Percentiles rank a stretch among this genome's conserved stretches.
phyloP scores from a whole-genome alignment of 257 asterid genomes.

The Gynochthodes officinalis region DNA sequence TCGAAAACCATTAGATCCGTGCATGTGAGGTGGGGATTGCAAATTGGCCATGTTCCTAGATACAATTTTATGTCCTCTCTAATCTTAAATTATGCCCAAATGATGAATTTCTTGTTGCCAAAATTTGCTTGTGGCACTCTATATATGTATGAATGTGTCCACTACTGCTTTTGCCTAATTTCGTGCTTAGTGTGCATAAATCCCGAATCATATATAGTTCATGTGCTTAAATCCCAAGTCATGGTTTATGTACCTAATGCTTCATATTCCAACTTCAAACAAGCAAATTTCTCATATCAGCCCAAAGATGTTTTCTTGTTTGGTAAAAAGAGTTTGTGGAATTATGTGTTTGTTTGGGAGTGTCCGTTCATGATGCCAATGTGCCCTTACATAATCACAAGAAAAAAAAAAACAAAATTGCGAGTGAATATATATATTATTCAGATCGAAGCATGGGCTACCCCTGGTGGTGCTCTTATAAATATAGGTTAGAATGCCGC shows the following conservation, averaged over 20 bases:
- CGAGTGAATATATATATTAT: too few relatives aligned
- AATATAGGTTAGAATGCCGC: too few relatives aligned
- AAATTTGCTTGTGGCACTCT: too few relatives aligned
- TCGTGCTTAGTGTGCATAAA: neutral
- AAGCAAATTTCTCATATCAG: neutral
- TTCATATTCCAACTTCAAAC: constrained; percentile 1
- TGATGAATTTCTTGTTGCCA: neutral
- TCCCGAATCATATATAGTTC: too few relatives aligned
- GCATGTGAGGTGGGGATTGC: constrained; percentile 29
- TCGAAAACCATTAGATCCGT: constrained; percentile 16
- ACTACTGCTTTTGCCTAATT: neutral
- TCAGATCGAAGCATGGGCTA: too few relatives aligned
- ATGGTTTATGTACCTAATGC: neutral
- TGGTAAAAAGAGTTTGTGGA: constrained; percentile 1
- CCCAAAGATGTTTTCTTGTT: constrained; percentile 1
- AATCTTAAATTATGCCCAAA: neutral
- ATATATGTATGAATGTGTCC: neutral
- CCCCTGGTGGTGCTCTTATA: too few relatives aligned
- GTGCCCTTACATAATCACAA: neutral
- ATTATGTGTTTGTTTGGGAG: constrained; percentile 6
- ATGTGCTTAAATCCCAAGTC: neutral
- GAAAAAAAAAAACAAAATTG: neutral
- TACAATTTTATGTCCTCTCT: neutral
- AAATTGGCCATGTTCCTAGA: constrained; percentile 37
- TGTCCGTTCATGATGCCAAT: neutral